Conservation (phyloP, 2,329 filamentous ascomycete genomes). For the Colletotrichum coccodes region DNA sequence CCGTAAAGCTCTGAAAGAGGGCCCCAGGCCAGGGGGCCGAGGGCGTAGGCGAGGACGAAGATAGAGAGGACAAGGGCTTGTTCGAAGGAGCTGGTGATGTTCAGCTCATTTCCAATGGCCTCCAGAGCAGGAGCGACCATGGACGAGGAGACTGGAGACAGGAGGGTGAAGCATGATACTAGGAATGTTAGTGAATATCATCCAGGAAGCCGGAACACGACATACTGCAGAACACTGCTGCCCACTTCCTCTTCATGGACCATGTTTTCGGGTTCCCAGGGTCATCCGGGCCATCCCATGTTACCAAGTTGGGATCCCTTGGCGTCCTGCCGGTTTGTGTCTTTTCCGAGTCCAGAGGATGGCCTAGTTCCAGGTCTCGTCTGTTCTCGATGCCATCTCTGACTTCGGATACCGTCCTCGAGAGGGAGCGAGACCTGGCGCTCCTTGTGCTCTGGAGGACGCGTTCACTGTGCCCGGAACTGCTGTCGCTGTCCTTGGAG, state of each 20-base stretch:
- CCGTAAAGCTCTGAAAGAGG: slow-evolving; percentile 62
- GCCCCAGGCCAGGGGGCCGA: slow-evolving; percentile 57
- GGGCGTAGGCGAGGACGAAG: slow-evolving; percentile 58
- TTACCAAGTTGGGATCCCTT: slow-evolving; percentile 53
- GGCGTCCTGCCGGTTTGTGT: slow-evolving; percentile 28
- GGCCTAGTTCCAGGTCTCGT: slow-evolving; percentile 47
- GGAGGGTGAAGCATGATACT: slow-evolving; percentile 66
- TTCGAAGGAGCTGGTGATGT: slow-evolving; percentile 56
- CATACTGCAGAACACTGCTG: slow-evolving; percentile 54
- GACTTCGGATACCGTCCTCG: slow-evolving; percentile 49
- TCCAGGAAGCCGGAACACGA: not conserved
- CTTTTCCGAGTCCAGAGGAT: slow-evolving; percentile 35
- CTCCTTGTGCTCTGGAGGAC: not conserved
- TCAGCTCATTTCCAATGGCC: slow-evolving; percentile 62
- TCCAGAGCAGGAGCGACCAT: slow-evolving; percentile 64
- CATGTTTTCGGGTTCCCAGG: slow-evolving; percentile 65
- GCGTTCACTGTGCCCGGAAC: not conserved
- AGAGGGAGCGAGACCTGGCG: slow-evolving; percentile 35
- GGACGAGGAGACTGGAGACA: slow-evolving; percentile 68
- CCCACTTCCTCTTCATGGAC: slow-evolving; percentile 65
- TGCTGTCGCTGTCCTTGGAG: slow-evolving; percentile 4
- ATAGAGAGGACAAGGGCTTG: slow-evolving; percentile 58
- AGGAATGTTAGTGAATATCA: not conserved
- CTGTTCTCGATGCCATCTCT: slow-evolving; percentile 50
- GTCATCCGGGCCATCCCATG: slow-evolving; percentile 64